Evolutionary conservation across 345 rosid genomes (phyloP).

Genomic region (Pistacia vera): DNA sequence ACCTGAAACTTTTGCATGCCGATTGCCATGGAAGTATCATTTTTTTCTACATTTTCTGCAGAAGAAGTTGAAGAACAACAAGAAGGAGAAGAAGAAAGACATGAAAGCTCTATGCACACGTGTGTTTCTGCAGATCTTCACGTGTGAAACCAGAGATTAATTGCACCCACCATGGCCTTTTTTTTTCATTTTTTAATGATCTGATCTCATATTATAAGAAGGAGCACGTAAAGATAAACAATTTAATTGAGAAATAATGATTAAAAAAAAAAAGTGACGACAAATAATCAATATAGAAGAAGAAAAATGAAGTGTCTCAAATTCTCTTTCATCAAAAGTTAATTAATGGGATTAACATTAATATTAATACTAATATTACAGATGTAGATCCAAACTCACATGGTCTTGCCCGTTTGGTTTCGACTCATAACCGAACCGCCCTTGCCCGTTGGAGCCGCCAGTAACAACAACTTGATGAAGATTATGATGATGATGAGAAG

Average conservation of each 20-base stretch:
- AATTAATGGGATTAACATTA: not conserved
- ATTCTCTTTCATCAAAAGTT: slow-evolving; percentile 10
- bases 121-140: slow-evolving; percentile 32
- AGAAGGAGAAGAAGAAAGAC: not conserved
- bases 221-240: too few relatives aligned
- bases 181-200: too few relatives aligned
- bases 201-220: too few relatives aligned
- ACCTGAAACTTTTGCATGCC: slow-evolving; percentile 3
- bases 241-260: too few relatives aligned
- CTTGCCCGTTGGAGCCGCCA: slow-evolving; percentile 39
- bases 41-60: slow-evolving; percentile 23
- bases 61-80: not conserved
- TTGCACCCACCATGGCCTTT: slow-evolving; percentile 14
- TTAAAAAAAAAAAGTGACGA: not conserved
- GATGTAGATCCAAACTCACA: slow-evolving; percentile 98
- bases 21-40: slow-evolving; percentile 23
- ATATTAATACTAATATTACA: slow-evolving; percentile 35
- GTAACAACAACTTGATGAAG: not conserved
- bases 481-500: slow-evolving; percentile 14
- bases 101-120: slow-evolving; percentile 31
- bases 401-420: slow-evolving; percentile 66
- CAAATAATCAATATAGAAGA: not conserved
- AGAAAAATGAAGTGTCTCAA: slow-evolving; percentile 16
- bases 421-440: slow-evolving; percentile 47
- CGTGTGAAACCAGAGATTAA: slow-evolving; percentile 28